Evolutionary conservation across 805 yeast genomes (phyloP), one percentile per base, ranked within the genome.

Genomic region (Lachancea kluyveri): DNA sequence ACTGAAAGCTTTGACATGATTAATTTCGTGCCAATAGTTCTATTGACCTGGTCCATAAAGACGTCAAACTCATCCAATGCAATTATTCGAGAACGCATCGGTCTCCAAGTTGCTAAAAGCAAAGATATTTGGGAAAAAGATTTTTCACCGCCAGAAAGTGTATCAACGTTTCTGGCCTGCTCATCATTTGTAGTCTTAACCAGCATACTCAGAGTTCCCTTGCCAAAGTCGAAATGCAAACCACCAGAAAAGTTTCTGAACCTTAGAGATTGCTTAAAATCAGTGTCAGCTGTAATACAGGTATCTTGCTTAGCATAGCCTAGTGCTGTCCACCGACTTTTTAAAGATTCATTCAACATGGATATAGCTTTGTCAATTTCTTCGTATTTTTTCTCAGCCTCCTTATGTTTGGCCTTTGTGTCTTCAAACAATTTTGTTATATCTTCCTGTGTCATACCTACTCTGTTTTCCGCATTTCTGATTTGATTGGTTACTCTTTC

Each of bases 51-150:
- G 57, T 92, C 99, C 98, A 92, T 92, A 50, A 79, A 92, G 13
- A 92, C 98, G 60, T 92, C 99, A 55, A 83, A 92, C 57, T 92
- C 99, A 59, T 92, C 99, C 38, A 92, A 62, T 0, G 96, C 96
- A 38, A 94, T 73, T 12, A 92, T 72, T 35, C 83, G 74, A 0
- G 94, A 79, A 39, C 80, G 76, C 95, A 92, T 88, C 17, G 85
- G 79, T 42, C 77, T 76, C 99, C 99, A 92, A 17, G 94, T 81
- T 0, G 96, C 80, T 38, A 90, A 64, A 27, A 92, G 59, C 36
- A 92, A 68, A 0, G 96, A 83, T 41, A 90, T 78, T 54, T 94
- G 98, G 0, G 95, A 77, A 55, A 81, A 90, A 1, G 96, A 86
- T 52, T 88, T 88, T 54, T 92, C 98, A 27, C 99, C 99, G 21